These are phyloP conservation scores for Bacterosira constricta DNA, from an alignment of 108 stramenopile genomes.

Conservation along the genomic window DNA sequence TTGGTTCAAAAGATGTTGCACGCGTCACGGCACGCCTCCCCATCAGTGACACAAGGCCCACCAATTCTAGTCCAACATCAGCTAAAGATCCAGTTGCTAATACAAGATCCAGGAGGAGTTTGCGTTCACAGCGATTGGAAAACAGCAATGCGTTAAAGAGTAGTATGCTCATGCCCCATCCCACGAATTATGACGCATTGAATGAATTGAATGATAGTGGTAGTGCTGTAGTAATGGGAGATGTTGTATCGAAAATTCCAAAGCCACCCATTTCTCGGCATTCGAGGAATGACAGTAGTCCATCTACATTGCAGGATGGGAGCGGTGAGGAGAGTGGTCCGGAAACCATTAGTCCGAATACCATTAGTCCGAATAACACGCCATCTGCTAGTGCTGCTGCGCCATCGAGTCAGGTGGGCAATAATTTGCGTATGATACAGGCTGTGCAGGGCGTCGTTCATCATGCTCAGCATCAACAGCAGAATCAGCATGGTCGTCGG, in stretches of 20 bases:
- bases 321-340: neutral
- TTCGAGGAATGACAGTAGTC: neutral
- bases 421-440: neutral
- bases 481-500: neutral
- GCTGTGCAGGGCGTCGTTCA: neutral
- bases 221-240: neutral
- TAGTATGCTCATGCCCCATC: neutral
- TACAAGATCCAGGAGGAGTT: too few species aligned
- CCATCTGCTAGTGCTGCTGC: too few species aligned
- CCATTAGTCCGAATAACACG: too few species aligned
- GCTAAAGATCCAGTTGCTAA: too few species aligned
- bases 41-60: too few species aligned
- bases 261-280: neutral
- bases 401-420: neutral
- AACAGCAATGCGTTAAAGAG: neutral
- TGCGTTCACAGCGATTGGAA: too few species aligned
- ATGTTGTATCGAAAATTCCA: too few species aligned
- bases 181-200: neutral
- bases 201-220: neutral
- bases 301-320: conserved; percentile 5
- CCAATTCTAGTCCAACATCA: too few species aligned
- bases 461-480: neutral
- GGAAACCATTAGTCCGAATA: neutral
- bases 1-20: too few species aligned
- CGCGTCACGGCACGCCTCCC: too few species aligned